A percentile compares a stretch with the other conserved stretches of the same genome.
These are phyloP conservation scores for Saccharum officinarum DNA, from an alignment of 176 grass and related monocot species.

Conservation along the genomic window DNA sequence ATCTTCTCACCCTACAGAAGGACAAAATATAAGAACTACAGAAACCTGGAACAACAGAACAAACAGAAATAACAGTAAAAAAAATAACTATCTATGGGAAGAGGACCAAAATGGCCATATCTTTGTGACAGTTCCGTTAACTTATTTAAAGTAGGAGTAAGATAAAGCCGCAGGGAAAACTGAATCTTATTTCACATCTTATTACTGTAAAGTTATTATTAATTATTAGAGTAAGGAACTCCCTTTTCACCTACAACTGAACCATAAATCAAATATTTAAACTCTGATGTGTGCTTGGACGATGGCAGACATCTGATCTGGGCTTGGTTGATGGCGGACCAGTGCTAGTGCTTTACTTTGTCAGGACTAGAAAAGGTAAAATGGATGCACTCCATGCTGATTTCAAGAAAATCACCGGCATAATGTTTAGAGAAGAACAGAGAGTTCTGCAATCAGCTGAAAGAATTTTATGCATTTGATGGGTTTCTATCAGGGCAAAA, in stretches of 20 bases:
- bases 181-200: not conserved
- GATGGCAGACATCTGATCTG: not conserved
- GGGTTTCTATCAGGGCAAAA: not conserved
- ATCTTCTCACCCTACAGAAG: constrained; percentile 76
- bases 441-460: not conserved
- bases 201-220: not conserved
- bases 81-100: not conserved
- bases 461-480: not conserved
- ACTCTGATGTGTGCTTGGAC: not conserved
- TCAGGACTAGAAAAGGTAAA: not conserved
- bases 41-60: not conserved
- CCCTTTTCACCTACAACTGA: not conserved
- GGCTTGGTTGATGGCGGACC: not conserved
- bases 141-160: not conserved
- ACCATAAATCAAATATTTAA: not conserved
- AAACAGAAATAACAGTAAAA: constrained; percentile 8
- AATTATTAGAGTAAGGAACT: not conserved
- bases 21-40: constrained; percentile 22
- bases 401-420: not conserved
- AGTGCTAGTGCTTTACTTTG: not conserved
- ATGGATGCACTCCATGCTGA: not conserved
- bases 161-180: not conserved
- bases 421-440: constrained; percentile 3
- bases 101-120: not conserved
- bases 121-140: not conserved